Base-by-base conservation (phyloP, 768 basidiomycete genomes). In the Termitomyces sp. region DNA sequence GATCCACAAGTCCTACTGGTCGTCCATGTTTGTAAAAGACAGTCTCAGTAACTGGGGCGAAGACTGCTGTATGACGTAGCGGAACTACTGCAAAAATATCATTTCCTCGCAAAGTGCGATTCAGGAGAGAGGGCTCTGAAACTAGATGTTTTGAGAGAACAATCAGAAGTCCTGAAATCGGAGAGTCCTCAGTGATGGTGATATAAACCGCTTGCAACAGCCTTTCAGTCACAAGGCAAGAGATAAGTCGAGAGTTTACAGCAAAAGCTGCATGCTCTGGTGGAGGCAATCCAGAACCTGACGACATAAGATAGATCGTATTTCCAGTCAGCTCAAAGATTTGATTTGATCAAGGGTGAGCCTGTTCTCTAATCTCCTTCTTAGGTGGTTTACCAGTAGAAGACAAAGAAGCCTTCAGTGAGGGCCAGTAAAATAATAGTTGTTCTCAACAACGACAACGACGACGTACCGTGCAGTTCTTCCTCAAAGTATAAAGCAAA, bases 41-140 rank as follows among this genome's bases (percentile, higher is more conserved):
- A 13, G 63, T 48, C 18, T 66, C 70, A 9, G 9, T 44, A 20
- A 35, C 32, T 43, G 61, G 54, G 30, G 54, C 43, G 54, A 80
- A 72, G 2, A 80, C 72, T 3, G 83, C 82, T 20, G 74, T 48
- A 59, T 76, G 71, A 28, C 73, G 78, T 26, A 84, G 67, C 5
- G 80, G 79, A 18, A 82, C 70, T 35, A 83, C 71, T 33, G 70
- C 76, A 43, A 80, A 80, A 40, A 83, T 69, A 65, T 82, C 80
- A 50, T 66, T 65, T 38, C 73, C 66, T 47, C 68, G 66, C 16
- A 79, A 64, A 12, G 72, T 62, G 28, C 73, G 65, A 28, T 72
- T 60, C 43, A 74, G 64, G 30, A 69, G 52, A 13, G 69, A 69
- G 22, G 70, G 65, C 58, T 71, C 73, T 47, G 69, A 70, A 58